Percentiles rank a stretch among this genome's conserved stretches.
Evolutionary conservation across 2,329 filamentous ascomycete species (phyloP).

Genomic region (Aspergillus tubingensis): DNA sequence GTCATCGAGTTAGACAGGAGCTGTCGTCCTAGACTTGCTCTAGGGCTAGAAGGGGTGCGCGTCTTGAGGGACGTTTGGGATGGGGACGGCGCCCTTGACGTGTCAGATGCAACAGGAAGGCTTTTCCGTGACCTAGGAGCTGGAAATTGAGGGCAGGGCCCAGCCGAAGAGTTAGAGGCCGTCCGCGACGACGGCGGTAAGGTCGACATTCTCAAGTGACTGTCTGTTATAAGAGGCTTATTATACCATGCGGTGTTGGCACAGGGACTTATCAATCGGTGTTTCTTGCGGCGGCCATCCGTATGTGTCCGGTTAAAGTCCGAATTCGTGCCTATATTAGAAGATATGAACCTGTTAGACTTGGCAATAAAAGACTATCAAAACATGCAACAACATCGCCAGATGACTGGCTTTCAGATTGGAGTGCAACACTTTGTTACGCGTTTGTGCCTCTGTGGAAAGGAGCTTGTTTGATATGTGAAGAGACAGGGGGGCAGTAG

Average conservation of each 20-base stretch:
- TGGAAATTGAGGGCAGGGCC: constrained; percentile 73
- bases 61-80: constrained; percentile 55
- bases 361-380: too few relatives aligned
- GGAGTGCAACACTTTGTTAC: not conserved
- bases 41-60: constrained; percentile 60
- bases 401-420: not conserved
- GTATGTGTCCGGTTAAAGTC: not conserved
- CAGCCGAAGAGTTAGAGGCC: constrained; percentile 66
- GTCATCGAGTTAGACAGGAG: constrained; percentile 52
- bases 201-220: constrained; percentile 49
- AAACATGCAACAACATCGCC: not conserved
- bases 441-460: not conserved
- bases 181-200: constrained; percentile 66
- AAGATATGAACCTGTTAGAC: not conserved
- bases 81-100: constrained; percentile 47
- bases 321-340: not conserved
- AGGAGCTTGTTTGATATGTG: not conserved
- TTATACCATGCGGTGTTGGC: not conserved
- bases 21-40: constrained; percentile 53
- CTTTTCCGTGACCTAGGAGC: constrained; percentile 71
- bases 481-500: not conserved
- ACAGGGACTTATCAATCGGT: not conserved
- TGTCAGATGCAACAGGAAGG: constrained; percentile 52
- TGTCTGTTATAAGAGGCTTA: not conserved
- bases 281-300: not conserved